Evolutionary conservation across 345 rosid species (phyloP).

Genomic region (Linum tenue): DNA sequence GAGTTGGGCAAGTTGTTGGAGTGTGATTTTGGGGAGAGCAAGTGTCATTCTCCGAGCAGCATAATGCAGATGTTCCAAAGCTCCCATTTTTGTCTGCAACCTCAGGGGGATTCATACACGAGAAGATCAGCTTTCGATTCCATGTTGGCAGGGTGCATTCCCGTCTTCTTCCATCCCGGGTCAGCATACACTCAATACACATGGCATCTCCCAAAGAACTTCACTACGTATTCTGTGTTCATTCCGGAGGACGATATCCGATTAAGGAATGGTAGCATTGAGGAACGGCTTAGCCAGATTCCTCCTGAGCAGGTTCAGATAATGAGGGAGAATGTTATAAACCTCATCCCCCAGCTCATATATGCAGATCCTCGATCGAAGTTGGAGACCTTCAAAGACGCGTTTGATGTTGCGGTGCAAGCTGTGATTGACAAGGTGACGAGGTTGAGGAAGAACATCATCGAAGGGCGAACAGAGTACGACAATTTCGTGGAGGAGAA

Average conservation of each 20-base stretch:
- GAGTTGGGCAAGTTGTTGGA: constrained; percentile 56
- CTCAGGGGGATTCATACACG: constrained; percentile 90
- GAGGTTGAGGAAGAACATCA: constrained; percentile 65
- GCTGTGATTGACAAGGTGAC: constrained; percentile 73
- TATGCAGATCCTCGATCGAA: constrained; percentile 75
- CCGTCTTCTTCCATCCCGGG: constrained; percentile 89
- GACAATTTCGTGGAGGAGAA: constrained; percentile 82
- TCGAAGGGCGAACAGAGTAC: constrained; percentile 59
- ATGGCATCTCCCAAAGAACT: constrained; percentile 87
- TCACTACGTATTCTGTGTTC: constrained; percentile 71
- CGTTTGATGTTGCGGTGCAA: constrained; percentile 76
- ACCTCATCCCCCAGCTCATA: constrained; percentile 57
- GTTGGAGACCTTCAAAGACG: constrained; percentile 53
- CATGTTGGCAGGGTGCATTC: constrained; percentile 81
- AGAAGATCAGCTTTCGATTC: constrained; percentile 84
- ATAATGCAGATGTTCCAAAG: constrained; percentile 83
- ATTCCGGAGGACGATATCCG: constrained; percentile 74
- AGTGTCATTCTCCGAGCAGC: constrained; percentile 88
- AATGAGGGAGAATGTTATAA: constrained; percentile 68
- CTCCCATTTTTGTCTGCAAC: constrained; percentile 77
- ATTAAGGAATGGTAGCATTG: constrained; percentile 62
- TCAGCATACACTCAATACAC: constrained; percentile 85
- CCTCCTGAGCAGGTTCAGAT: constrained; percentile 59
- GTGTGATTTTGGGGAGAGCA: constrained; percentile 86
- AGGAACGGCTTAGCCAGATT: constrained; percentile 58